Conservation (phyloP, 2,329 filamentous ascomycete species). For the Chaetomiaceae sp. region DNA sequence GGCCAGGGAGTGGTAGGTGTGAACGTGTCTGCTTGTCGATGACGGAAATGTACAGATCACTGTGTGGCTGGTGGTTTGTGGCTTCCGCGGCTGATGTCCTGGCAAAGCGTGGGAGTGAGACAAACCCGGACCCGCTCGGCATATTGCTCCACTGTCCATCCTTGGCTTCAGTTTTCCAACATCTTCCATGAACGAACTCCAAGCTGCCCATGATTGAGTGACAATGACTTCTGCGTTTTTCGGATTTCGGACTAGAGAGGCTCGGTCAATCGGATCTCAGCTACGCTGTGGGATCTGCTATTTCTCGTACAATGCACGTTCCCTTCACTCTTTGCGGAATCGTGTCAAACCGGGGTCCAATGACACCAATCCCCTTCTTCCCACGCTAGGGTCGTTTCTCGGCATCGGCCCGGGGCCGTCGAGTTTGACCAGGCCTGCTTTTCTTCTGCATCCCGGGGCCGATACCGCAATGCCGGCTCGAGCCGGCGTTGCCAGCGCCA, state of each 20-base stretch:
- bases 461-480: conserved; percentile 14
- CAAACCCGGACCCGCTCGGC: neutral
- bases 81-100: neutral
- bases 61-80: neutral
- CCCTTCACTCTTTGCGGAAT: no score
- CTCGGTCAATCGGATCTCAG: no score
- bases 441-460: conserved; percentile 2
- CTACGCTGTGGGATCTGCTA: no score
- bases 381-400: neutral
- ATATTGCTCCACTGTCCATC: neutral
- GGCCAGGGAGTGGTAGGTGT: neutral
- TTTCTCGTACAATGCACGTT: no score
- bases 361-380: neutral
- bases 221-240: no score
- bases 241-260: no score
- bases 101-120: neutral
- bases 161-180: neutral
- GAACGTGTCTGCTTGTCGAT: conserved; percentile 2
- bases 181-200: no score
- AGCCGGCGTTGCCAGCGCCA: neutral
- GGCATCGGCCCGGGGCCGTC: neutral
- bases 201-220: no score
- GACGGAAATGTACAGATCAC: neutral
- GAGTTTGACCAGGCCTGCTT: neutral
- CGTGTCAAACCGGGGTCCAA: no score